phyloP scores from a whole-genome alignment of 1,284 basidiomycete species.

The Ceratobasidium sp. region DNA sequence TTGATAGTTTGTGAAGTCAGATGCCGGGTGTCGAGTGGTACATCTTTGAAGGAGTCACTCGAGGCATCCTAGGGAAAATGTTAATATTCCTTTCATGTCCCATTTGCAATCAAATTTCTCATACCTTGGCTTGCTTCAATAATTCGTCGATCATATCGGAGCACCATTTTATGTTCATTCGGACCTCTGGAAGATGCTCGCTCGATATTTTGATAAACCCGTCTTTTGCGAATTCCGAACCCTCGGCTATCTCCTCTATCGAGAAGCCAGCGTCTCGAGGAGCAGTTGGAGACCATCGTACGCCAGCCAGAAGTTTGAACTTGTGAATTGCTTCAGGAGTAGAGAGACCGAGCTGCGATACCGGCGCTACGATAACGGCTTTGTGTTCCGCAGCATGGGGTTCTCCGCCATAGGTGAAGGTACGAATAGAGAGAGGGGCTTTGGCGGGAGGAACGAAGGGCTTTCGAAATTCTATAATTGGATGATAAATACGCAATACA shows the following conservation, averaged over 20 bases:
- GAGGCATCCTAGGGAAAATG: constrained; percentile 61
- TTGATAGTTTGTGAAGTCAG: constrained; percentile 77
- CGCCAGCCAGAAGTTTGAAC: constrained; percentile 84
- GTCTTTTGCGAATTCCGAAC: constrained; percentile 55
- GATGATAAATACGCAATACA: constrained; percentile 41
- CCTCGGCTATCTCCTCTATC: constrained; percentile 54
- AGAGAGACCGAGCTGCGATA: constrained; percentile 77
- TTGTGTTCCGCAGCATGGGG: constrained; percentile 76
- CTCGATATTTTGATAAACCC: constrained; percentile 89
- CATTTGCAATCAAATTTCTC: constrained; percentile 21
- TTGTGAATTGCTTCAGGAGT: constrained; percentile 76
- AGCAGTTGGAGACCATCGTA: constrained; percentile 81
- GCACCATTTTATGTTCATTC: constrained; percentile 89
- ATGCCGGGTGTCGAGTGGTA: constrained; percentile 85
- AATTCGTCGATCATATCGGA: constrained; percentile 82
- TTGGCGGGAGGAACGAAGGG: constrained; percentile 75
- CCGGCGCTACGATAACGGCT: constrained; percentile 77
- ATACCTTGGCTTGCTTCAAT: constrained; percentile 81
- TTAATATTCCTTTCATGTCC: not conserved
- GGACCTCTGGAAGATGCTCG: constrained; percentile 80
- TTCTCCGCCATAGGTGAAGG: constrained; percentile 82
- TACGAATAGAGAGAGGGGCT: constrained; percentile 75
- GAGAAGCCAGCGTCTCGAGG: constrained; percentile 75
- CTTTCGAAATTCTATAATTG: constrained; percentile 75
- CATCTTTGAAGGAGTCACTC: constrained; percentile 67